These are phyloP conservation scores for Pseudopyricularia javanii DNA, from an alignment of 2,329 filamentous ascomycete genomes.

Conservation along the genomic window DNA sequence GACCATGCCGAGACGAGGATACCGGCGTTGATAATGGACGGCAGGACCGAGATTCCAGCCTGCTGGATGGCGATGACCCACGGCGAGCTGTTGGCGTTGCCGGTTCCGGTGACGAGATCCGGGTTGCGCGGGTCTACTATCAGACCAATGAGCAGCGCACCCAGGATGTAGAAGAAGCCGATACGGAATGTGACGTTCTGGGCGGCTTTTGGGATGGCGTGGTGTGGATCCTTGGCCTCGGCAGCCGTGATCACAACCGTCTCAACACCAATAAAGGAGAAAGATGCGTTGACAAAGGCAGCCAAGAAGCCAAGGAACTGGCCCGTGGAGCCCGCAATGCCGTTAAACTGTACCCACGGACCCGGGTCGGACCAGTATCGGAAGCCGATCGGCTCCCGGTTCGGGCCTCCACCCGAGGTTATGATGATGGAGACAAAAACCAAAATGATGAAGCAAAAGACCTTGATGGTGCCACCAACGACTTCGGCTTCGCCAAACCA, in stretches of 20 bases:
- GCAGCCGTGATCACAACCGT: slow-evolving; percentile 8
- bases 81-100: slow-evolving; percentile 5
- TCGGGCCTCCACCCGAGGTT: slow-evolving; percentile 8
- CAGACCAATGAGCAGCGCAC: slow-evolving; percentile 8
- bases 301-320: slow-evolving; percentile 9
- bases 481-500: slow-evolving; percentile 1
- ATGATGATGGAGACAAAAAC: slow-evolving; percentile 9
- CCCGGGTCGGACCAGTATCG: slow-evolving; percentile 9
- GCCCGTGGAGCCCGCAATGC: slow-evolving; percentile 7
- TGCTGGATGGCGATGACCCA: slow-evolving; percentile 13
- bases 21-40: slow-evolving; percentile 8
- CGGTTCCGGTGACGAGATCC: not conserved
- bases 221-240: slow-evolving; percentile 8
- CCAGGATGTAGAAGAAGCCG: slow-evolving; percentile 10
- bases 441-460: slow-evolving; percentile 8
- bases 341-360: slow-evolving; percentile 9
- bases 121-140: slow-evolving; percentile 7
- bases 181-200: slow-evolving; percentile 8
- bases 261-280: not conserved
- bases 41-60: slow-evolving; percentile 7
- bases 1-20: slow-evolving; percentile 25
- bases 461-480: slow-evolving; percentile 2
- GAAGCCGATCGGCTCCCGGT: slow-evolving; percentile 8
- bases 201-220: slow-evolving; percentile 9
- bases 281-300: slow-evolving; percentile 6